Conservation (phyloP, 768 basidiomycete species). For the Rubroboletus pulcherrimus region DNA sequence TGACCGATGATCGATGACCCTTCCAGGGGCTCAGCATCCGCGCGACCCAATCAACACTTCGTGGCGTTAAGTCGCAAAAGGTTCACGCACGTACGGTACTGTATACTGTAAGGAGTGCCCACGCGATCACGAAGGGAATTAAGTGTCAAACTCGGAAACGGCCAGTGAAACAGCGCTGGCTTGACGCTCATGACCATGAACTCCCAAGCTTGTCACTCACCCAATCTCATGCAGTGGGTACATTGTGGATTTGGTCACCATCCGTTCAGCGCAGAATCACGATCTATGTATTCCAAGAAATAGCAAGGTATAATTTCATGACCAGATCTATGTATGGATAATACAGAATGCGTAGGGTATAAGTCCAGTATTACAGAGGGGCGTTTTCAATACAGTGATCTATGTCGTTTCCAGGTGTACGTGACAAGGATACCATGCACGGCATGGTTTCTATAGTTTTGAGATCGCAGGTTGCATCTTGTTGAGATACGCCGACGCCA, state of each 20-base stretch:
- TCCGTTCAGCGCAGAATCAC: neutral
- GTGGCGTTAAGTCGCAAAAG: neutral
- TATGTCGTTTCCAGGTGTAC: conserved; percentile 12
- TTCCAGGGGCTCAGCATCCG: neutral
- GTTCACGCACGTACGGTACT: neutral
- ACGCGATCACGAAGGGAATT: neutral
- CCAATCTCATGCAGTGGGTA: neutral
- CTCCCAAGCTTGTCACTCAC: conserved; percentile 1
- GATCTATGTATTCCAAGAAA: conserved; percentile 2
- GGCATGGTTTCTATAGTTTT: conserved; percentile 38
- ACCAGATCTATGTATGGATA: conserved; percentile 6
- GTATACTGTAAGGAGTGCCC: neutral
- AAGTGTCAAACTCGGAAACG: neutral
- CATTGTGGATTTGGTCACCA: no score
- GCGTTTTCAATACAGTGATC: conserved; percentile 23
- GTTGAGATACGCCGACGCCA: conserved; percentile 65
- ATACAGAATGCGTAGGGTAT: conserved; percentile 25
- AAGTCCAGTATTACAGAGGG: conserved; percentile 12
- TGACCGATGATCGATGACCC: neutral
- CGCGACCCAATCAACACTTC: neutral
- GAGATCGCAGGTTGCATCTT: conserved; percentile 65
- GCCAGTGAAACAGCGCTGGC: neutral
- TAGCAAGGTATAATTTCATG: conserved; percentile 4
- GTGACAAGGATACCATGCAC: conserved; percentile 1
- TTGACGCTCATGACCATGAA: neutral